Evolutionary conservation across 192 early-diverging fungal genomes (phyloP).

Genomic region (Phlyctochytrium bullatum): DNA sequence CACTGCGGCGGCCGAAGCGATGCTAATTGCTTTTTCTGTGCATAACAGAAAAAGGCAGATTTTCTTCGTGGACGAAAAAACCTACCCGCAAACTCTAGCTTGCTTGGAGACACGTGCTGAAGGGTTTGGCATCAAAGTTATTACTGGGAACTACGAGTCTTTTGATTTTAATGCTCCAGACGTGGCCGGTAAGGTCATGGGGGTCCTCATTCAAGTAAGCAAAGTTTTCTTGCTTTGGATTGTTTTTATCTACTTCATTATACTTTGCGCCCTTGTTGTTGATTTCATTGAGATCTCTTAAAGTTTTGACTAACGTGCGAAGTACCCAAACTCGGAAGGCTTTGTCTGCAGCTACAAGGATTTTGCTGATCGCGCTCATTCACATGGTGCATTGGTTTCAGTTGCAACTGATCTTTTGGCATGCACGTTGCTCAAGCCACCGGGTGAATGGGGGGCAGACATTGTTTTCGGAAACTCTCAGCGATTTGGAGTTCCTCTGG

Average conservation of each 20-base stretch:
- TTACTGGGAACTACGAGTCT: slow-evolving; percentile 76
- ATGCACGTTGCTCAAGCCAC: slow-evolving; percentile 84
- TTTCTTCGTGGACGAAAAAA: slow-evolving; percentile 91
- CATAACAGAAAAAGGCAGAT: slow-evolving; percentile 76
- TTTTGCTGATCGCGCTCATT: slow-evolving; percentile 77
- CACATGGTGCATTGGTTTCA: slow-evolving; percentile 79
- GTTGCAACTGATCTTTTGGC: slow-evolving; percentile 94
- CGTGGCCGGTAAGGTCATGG: slow-evolving; percentile 80
- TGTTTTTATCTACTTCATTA: slow-evolving; percentile 8
- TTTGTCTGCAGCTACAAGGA: slow-evolving; percentile 78
- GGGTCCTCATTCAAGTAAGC: slow-evolving; percentile 89
- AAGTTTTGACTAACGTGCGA: too few relatives aligned
- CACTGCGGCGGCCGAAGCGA: slow-evolving; percentile 97
- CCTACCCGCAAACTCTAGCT: slow-evolving; percentile 94
- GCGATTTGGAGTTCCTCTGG: slow-evolving; percentile 97
- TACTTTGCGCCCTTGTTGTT: slow-evolving; percentile 3
- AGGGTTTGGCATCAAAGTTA: slow-evolving; percentile 88
- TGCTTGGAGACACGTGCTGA: slow-evolving; percentile 92
- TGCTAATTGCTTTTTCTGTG: slow-evolving; percentile 80
- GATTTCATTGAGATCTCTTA: not conserved
- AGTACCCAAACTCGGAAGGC: slow-evolving; percentile 94
- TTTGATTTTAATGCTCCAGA: too few relatives aligned
- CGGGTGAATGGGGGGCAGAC: slow-evolving; percentile 96
- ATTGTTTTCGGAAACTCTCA: slow-evolving; percentile 98
- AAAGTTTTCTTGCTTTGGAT: slow-evolving; percentile 56